Evolutionary conservation across 2,329 filamentous ascomycete species (phyloP).

Genomic region (Cladosporium sp.): DNA sequence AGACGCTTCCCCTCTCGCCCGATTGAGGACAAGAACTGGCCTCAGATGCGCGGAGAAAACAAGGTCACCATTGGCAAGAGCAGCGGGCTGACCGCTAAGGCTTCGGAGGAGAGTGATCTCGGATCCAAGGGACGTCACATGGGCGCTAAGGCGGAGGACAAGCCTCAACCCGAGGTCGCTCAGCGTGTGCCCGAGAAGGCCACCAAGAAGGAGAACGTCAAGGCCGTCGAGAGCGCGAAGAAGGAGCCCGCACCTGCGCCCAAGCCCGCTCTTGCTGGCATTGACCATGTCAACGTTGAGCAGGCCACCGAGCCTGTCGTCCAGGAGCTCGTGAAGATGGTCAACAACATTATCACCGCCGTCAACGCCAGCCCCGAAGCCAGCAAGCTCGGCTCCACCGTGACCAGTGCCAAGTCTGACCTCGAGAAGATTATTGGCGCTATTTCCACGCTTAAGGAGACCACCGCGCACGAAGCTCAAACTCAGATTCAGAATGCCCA

Average conservation of each 20-base stretch:
- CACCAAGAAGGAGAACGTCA: conserved; percentile 20
- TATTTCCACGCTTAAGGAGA: conserved; percentile 68
- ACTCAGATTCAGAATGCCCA: conserved; percentile 67
- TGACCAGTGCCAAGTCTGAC: conserved; percentile 82
- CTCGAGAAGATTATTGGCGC: conserved; percentile 73
- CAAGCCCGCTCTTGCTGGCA: conserved; percentile 42
- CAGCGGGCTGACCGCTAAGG: conserved; percentile 78
- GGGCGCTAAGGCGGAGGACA: conserved; percentile 52
- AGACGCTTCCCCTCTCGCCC: conserved; percentile 67
- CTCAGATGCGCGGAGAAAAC: conserved; percentile 53
- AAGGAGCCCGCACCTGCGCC: conserved; percentile 18
- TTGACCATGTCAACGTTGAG: conserved; percentile 72
- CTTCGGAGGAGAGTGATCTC: conserved; percentile 52
- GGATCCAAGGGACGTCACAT: conserved; percentile 53
- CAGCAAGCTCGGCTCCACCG: conserved; percentile 70
- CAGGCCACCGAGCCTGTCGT: conserved; percentile 81
- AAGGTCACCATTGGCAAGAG: conserved; percentile 79
- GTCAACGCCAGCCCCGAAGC: conserved; percentile 82
- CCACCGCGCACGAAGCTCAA: conserved; percentile 67
- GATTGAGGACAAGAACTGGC: conserved; percentile 38
- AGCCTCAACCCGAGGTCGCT: conserved; percentile 43
- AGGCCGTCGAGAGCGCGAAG: conserved; percentile 29
- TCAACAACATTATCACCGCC: conserved; percentile 93
- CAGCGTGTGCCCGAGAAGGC: conserved; percentile 17
- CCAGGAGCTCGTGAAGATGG: conserved; percentile 87